These are phyloP conservation scores for Quercus engelmannii DNA, from an alignment of 306 rosid species.

Conservation along the genomic window DNA sequence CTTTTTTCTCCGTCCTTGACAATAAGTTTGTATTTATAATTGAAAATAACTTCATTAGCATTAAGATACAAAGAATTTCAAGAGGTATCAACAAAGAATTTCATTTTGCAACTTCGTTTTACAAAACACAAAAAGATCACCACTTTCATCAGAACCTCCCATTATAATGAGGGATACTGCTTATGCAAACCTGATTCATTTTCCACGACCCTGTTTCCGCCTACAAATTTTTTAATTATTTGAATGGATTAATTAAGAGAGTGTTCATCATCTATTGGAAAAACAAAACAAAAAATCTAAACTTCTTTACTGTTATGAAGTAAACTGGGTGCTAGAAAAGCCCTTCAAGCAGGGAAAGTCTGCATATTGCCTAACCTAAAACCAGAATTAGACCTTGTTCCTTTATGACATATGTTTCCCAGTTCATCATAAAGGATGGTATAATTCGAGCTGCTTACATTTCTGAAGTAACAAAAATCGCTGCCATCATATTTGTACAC, in stretches of 20 bases:
- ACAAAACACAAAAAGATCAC: too few relatives aligned
- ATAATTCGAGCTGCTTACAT: slow-evolving; percentile 72
- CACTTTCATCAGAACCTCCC: too few relatives aligned
- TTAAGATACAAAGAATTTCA: too few relatives aligned
- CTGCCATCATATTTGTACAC: slow-evolving; percentile 43
- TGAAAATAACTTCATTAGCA: too few relatives aligned
- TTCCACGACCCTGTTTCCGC: too few relatives aligned
- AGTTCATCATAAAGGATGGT: slow-evolving; percentile 64
- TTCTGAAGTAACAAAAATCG: slow-evolving; percentile 58
- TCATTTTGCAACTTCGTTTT: too few relatives aligned
- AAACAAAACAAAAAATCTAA: slow-evolving; percentile 5
- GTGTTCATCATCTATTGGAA: not conserved
- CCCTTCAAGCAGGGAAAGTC: slow-evolving; percentile 28
- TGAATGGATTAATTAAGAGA: not conserved
- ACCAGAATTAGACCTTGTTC: slow-evolving; percentile 11
- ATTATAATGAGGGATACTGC: too few relatives aligned
- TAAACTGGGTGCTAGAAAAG: slow-evolving; percentile 23
- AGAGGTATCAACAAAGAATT: too few relatives aligned
- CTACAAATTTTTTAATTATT: not conserved
- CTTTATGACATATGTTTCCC: slow-evolving; percentile 35
- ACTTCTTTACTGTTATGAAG: not conserved
- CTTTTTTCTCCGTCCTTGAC: too few relatives aligned
- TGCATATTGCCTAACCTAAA: slow-evolving; percentile 19
- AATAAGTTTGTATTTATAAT: too few relatives aligned
- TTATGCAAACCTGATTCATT: too few relatives aligned